These are phyloP conservation scores for Globisporangium cystogenes DNA, from an alignment of 352 stramenopile species.

Conservation along the genomic window DNA sequence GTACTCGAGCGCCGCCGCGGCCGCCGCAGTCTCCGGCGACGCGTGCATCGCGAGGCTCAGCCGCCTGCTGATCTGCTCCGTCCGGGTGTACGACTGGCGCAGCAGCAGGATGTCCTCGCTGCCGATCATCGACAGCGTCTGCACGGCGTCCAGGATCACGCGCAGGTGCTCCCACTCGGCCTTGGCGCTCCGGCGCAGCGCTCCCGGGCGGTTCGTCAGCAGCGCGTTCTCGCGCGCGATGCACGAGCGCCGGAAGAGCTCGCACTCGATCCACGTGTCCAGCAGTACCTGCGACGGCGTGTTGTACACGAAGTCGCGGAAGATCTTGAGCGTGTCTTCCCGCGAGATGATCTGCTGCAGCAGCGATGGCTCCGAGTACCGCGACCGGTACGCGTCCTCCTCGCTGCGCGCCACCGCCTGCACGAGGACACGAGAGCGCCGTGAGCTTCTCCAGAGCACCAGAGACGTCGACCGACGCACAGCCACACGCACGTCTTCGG, in stretches of 20 bases:
- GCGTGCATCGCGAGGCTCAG: constrained; percentile 62
- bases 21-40: constrained; percentile 7
- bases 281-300: constrained; percentile 57
- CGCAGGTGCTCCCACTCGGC: constrained; percentile 82
- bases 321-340: constrained; percentile 76
- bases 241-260: constrained; percentile 69
- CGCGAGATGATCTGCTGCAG: constrained; percentile 61
- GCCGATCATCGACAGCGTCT: constrained; percentile 51
- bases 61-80: constrained; percentile 59
- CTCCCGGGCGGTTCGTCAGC: constrained; percentile 21
- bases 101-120: constrained; percentile 46
- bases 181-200: constrained; percentile 33
- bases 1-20: constrained; percentile 49
- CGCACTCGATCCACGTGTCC: constrained; percentile 84
- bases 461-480: no score
- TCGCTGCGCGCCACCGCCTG: constrained; percentile 62
- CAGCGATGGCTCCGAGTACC: constrained; percentile 45
- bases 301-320: constrained; percentile 71
- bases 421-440: background rate
- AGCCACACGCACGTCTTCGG: constrained; percentile 60
- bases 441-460: background rate
- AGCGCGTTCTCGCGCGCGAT: constrained; percentile 51
- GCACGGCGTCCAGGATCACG: constrained; percentile 48
- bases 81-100: constrained; percentile 52
- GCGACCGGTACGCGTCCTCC: constrained; percentile 35